phyloP scores from a whole-genome alignment of 306 rosid species.

The Lablab purpureus region DNA sequence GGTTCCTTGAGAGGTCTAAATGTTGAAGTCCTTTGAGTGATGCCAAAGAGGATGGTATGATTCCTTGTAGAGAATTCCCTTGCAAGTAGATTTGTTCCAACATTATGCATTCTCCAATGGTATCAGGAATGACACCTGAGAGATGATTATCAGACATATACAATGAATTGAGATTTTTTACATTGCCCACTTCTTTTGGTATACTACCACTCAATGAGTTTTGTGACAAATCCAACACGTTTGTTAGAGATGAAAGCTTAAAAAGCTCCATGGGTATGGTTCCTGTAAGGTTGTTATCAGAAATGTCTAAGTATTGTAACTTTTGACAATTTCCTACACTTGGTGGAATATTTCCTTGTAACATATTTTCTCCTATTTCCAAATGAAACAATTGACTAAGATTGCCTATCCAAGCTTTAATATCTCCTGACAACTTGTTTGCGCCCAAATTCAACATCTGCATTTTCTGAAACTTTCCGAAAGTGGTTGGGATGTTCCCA shows the following conservation, averaged over 20 bases:
- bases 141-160: no score
- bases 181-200: no score
- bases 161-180: no score
- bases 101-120: constrained; percentile 40
- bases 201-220: constrained; percentile 25
- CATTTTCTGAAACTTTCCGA: constrained; percentile 42
- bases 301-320: background rate
- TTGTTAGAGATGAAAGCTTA: background rate
- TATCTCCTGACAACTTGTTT: constrained; percentile 42
- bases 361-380: background rate
- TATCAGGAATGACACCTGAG: no score
- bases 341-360: constrained; percentile 49
- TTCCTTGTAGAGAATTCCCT: no score
- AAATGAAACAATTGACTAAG: constrained; percentile 25
- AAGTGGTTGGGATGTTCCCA: constrained; percentile 34
- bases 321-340: background rate
- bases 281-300: no score
- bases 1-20: no score
- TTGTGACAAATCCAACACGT: constrained; percentile 26
- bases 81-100: no score
- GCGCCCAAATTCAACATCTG: fast-evolving
- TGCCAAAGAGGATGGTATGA: no score
- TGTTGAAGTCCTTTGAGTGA: no score
- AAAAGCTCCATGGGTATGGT: no score
- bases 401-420: constrained; percentile 33